A percentile compares a stretch with the other conserved stretches of the same genome.
phyloP scores from a whole-genome alignment of 2,329 filamentous ascomycete species.

The Cladobotryum mycophilum region DNA sequence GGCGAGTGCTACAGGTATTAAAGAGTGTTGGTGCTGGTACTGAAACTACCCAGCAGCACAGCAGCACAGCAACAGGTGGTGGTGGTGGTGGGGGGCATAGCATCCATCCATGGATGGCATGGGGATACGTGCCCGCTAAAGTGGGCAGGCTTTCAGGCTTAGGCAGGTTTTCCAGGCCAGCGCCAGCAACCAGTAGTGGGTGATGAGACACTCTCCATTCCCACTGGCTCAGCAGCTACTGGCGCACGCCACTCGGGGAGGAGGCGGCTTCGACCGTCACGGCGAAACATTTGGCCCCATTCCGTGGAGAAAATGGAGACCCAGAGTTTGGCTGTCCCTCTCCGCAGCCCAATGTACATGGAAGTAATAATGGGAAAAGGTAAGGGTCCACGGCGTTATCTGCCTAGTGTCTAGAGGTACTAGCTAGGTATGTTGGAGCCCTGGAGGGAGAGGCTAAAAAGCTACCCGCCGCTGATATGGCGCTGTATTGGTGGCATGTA shows the following conservation, averaged over 20 bases:
- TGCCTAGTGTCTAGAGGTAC: no score
- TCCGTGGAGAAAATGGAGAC: background rate
- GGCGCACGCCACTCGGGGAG: slow-evolving; percentile 10
- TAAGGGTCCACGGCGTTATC: no score
- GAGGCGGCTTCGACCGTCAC: slow-evolving; percentile 9
- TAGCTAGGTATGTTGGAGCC: no score
- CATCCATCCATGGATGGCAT: no score
- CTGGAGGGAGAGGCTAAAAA: background rate
- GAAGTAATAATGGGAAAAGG: no score
- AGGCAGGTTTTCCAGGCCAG: no score
- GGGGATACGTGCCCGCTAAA: background rate
- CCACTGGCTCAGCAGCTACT: slow-evolving; percentile 9
- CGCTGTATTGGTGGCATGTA: no score
- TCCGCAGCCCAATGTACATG: no score
- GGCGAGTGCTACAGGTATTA: slow-evolving; percentile 16
- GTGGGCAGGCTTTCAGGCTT: background rate
- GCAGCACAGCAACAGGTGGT: no score
- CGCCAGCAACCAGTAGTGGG: background rate
- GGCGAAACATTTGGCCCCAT: slow-evolving; percentile 13
- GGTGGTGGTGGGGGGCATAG: slow-evolving; percentile 1
- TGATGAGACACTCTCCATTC: slow-evolving; percentile 6
- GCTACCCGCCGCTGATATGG: background rate
- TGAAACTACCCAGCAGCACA: background rate
- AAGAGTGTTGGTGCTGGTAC: slow-evolving; percentile 7
- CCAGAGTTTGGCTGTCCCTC: no score